Evolutionary conservation across 2,329 filamentous ascomycete species (phyloP).

Genomic region (Berkeleyomyces basicola): DNA sequence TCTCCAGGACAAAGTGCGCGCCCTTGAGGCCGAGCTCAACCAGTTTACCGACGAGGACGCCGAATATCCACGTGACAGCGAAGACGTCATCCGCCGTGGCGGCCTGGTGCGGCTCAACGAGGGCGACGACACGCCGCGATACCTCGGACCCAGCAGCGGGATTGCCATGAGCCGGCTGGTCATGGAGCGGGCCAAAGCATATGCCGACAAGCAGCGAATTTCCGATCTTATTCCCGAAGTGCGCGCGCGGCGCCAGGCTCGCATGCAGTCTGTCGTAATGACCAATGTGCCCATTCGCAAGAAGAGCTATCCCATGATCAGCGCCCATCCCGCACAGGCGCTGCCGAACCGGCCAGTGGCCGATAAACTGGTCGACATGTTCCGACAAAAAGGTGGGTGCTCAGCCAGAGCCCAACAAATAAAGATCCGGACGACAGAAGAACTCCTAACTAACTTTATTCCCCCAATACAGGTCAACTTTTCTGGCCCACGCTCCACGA

Average conservation of each 20-base stretch:
- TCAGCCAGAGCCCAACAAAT: not conserved
- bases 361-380: conserved; percentile 68
- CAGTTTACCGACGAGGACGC: conserved; percentile 64
- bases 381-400: conserved; percentile 59
- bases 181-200: conserved; percentile 92
- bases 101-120: conserved; percentile 74
- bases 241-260: conserved; percentile 37
- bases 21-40: conserved; percentile 65
- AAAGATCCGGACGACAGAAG: no score
- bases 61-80: conserved; percentile 51
- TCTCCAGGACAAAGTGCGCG: conserved; percentile 71
- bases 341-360: conserved; percentile 60
- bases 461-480: conserved; percentile 50
- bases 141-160: conserved; percentile 83
- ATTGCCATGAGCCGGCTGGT: conserved; percentile 89
- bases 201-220: conserved; percentile 78
- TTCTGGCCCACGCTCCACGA: conserved; percentile 82
- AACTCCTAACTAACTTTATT: not conserved
- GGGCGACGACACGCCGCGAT: conserved; percentile 71
- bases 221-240: conserved; percentile 75
- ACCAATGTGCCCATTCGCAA: conserved; percentile 39
- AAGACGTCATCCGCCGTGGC: conserved; percentile 74
- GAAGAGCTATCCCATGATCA: conserved; percentile 85
- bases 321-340: conserved; percentile 59
- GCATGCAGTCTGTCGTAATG: conserved; percentile 43